A percentile compares a stretch with the other conserved stretches of the same genome.
Evolutionary conservation across 768 basidiomycete genomes (phyloP).

Genomic region (Grammothele lineata): DNA sequence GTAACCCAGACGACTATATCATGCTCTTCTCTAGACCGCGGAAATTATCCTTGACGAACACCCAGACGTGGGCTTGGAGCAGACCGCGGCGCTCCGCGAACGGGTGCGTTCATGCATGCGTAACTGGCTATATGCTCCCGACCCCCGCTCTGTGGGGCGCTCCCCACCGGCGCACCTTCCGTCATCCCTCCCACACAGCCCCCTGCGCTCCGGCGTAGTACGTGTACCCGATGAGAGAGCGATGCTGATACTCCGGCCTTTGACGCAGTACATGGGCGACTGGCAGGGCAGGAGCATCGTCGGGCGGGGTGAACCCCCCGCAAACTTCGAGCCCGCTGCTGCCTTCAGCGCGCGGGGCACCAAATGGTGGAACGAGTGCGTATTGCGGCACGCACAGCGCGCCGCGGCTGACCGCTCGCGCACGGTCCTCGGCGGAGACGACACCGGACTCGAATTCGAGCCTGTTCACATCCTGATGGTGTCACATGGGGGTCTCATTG

Average conservation of each 20-base stretch:
- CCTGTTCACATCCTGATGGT: constrained; percentile 51
- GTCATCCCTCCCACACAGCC: too few species aligned
- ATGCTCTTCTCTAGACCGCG: constrained; percentile 49
- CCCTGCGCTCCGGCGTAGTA: too few species aligned
- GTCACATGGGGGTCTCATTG: constrained; percentile 66
- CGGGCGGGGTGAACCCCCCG: constrained; percentile 13
- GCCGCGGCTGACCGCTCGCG: constrained; percentile 1
- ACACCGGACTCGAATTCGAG: constrained; percentile 12
- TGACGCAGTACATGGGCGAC: constrained; percentile 56
- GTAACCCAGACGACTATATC: not conserved
- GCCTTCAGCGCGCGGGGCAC: constrained; percentile 46
- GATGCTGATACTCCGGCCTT: too few species aligned
- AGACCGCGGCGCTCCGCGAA: constrained; percentile 53
- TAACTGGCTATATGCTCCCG: too few species aligned
- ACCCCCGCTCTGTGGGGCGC: too few species aligned
- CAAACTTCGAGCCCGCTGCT: constrained; percentile 32
- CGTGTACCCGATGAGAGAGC: too few species aligned
- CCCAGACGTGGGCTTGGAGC: constrained; percentile 38
- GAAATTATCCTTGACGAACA: constrained; percentile 57
- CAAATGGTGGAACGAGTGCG: constrained; percentile 56
- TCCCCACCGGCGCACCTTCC: too few species aligned
- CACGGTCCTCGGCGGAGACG: not conserved
- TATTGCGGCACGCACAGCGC: constrained; percentile 30
- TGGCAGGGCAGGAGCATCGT: constrained; percentile 45
- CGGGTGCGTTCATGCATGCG: constrained; percentile 59